A percentile compares a stretch with the other conserved stretches of the same genome.
Evolutionary conservation across 176 grass and related monocot genomes (phyloP).

Genomic region (Oryza glaberrima): DNA sequence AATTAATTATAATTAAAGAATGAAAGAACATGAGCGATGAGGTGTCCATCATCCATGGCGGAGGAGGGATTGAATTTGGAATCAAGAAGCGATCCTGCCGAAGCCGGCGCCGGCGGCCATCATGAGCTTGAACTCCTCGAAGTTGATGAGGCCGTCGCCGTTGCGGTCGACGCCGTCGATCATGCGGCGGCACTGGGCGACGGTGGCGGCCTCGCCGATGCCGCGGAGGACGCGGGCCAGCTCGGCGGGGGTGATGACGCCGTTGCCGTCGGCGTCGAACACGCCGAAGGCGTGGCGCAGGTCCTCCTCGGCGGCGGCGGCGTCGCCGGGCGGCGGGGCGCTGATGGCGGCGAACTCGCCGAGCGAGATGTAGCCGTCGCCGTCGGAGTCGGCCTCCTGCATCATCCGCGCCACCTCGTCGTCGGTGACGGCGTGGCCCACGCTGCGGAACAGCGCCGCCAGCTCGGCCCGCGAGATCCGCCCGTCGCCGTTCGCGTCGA

Average conservation of each 20-base stretch:
- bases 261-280: constrained; percentile 81
- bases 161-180: constrained; percentile 87
- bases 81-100: constrained; percentile 26
- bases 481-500: constrained; percentile 91
- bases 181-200: constrained; percentile 87
- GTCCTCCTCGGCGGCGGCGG: constrained; percentile 62
- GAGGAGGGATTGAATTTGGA: not conserved
- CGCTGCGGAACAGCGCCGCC: constrained; percentile 58
- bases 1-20: constrained; percentile 18
- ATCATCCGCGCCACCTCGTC: constrained; percentile 83
- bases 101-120: constrained; percentile 52
- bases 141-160: constrained; percentile 73
- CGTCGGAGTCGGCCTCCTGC: constrained; percentile 83
- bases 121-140: constrained; percentile 98
- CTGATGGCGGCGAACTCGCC: constrained; percentile 82
- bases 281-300: constrained; percentile 76
- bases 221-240: constrained; percentile 62
- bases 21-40: not conserved
- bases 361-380: constrained; percentile 80
- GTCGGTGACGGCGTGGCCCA: constrained; percentile 61
- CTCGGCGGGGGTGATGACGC: constrained; percentile 77
- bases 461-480: constrained; percentile 71
- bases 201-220: constrained; percentile 70
- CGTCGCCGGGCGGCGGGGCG: not conserved
- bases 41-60: too few species aligned